Conservation (phyloP, 2,329 filamentous ascomycete species). For the Aquanectria penicillioides region DNA sequence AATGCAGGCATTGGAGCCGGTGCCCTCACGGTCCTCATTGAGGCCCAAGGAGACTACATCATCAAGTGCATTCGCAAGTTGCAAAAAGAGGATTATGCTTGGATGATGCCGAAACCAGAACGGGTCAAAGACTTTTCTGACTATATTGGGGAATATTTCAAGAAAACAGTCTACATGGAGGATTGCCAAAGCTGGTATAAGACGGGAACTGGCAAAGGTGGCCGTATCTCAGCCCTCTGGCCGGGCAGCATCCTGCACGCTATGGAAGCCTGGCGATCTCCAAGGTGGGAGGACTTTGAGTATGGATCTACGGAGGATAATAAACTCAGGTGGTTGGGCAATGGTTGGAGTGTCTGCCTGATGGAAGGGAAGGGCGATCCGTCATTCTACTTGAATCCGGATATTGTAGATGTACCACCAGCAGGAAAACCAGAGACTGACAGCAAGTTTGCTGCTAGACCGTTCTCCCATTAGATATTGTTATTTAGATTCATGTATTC, state of each 20-base stretch:
- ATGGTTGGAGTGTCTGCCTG: no score
- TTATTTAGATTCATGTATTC: no score
- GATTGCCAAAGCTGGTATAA: not conserved
- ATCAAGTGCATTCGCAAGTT: slow-evolving; percentile 14
- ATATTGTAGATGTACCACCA: no score
- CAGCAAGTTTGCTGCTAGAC: no score
- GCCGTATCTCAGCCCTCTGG: not conserved
- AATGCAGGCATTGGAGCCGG: slow-evolving; percentile 4
- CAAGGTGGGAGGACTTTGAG: not conserved
- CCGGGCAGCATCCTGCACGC: not conserved
- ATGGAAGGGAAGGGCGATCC: no score
- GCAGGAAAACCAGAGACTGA: no score
- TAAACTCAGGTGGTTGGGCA: not conserved
- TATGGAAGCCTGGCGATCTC: not conserved
- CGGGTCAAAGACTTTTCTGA: not conserved
- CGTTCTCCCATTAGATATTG: no score
- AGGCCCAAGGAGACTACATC: slow-evolving; percentile 10
- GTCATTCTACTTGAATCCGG: no score
- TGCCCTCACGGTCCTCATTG: slow-evolving; percentile 9
- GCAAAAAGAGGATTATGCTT: not conserved
- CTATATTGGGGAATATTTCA: not conserved
- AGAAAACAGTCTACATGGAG: not conserved
- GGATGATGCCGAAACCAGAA: not conserved
- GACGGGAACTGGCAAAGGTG: not conserved
- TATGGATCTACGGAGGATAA: not conserved